Evolutionary conservation across 352 stramenopile genomes (phyloP).

Genomic region (Thraustochytrium sp.): DNA sequence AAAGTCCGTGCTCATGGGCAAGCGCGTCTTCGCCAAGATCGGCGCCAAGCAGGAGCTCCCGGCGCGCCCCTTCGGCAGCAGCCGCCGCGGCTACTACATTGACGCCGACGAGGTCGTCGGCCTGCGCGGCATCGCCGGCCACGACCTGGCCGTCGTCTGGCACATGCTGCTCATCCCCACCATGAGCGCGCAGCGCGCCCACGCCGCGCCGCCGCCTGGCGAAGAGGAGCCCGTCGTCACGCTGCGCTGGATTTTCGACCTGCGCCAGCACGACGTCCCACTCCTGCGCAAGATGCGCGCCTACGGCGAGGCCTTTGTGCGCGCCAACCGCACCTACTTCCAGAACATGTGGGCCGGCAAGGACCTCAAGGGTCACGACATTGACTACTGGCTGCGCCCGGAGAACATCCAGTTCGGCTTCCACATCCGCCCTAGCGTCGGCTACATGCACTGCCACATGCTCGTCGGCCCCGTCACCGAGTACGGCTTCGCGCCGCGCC

Average conservation of each 20-base stretch:
- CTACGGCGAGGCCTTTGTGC: neutral
- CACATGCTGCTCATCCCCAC: conserved; percentile 33
- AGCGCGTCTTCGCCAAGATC: neutral
- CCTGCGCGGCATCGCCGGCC: conserved; percentile 6
- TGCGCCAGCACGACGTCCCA: neutral
- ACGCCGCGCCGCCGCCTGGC: neutral
- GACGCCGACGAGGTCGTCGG: neutral
- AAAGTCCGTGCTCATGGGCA: neutral
- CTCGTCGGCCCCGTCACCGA: conserved; percentile 25
- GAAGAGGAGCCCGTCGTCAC: neutral
- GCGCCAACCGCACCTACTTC: neutral
- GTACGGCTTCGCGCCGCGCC: neutral
- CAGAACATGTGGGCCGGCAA: neutral
- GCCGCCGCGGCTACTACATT: neutral
- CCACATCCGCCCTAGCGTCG: neutral
- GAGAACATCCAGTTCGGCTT: conserved; percentile 35
- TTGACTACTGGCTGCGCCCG: neutral
- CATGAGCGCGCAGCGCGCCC: neutral
- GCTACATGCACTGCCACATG: conserved; percentile 23
- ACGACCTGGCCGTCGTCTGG: neutral
- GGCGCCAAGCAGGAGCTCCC: neutral
- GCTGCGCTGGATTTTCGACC: conserved; percentile 18
- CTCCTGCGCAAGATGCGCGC: neutral
- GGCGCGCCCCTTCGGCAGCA: neutral
- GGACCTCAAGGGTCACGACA: neutral